Evolutionary conservation across 768 basidiomycete genomes (phyloP).

Genomic region (Coprinellus micaceus): DNA sequence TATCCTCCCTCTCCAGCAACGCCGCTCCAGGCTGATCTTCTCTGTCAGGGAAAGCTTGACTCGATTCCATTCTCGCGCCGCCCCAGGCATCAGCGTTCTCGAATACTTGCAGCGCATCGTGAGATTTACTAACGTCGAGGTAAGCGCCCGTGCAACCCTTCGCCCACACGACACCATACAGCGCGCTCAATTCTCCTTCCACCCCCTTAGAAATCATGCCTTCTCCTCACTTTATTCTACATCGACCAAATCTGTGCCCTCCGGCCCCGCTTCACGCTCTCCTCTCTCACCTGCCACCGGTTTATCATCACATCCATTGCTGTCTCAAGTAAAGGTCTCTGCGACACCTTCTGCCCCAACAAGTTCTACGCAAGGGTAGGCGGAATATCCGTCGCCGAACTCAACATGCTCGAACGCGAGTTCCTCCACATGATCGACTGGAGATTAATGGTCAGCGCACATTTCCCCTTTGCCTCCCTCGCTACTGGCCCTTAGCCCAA

Average conservation of each 20-base stretch:
- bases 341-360: constrained; percentile 95
- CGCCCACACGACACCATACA: constrained; percentile 11
- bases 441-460: constrained; percentile 79
- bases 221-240: constrained; percentile 81
- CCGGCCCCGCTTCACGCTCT: constrained; percentile 85
- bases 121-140: constrained; percentile 94
- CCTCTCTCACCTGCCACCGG: constrained; percentile 95
- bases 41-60: constrained; percentile 79
- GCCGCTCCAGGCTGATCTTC: constrained; percentile 11
- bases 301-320: constrained; percentile 94
- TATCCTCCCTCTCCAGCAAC: constrained; percentile 27
- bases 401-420: constrained; percentile 93
- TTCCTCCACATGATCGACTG: constrained; percentile 91
- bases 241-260: constrained; percentile 92
- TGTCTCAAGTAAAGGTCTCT: constrained; percentile 90
- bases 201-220: constrained; percentile 64
- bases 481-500: constrained; percentile 13
- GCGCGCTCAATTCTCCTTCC: constrained; percentile 1
- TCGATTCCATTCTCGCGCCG: constrained; percentile 91
- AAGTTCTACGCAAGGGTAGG: constrained; percentile 94
- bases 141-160: constrained; percentile 26
- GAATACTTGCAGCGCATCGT: constrained; percentile 96
- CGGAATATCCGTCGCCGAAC: constrained; percentile 85
- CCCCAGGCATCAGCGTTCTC: constrained; percentile 81
- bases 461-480: constrained; percentile 20